Percentiles rank a stretch among this genome's conserved stretches.
These are phyloP conservation scores for Straminergon stramineum DNA, from an alignment of 225 moss, liverwort and hornwort genomes.

Conservation along the genomic window DNA sequence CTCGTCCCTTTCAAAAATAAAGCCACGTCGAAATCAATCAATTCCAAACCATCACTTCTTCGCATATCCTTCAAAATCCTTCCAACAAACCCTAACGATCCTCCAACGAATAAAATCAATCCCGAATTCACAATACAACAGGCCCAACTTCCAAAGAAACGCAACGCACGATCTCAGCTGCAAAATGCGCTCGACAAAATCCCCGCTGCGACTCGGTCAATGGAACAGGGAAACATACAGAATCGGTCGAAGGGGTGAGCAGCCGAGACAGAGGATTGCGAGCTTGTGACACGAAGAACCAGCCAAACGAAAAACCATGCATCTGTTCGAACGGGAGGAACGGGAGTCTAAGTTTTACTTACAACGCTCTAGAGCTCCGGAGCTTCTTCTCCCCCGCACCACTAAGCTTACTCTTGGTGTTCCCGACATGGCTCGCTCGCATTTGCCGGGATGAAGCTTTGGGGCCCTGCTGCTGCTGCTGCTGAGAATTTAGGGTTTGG, in stretches of 20 bases:
- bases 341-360: background rate
- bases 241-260: background rate
- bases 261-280: background rate
- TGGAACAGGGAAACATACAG: background rate
- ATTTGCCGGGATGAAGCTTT: background rate
- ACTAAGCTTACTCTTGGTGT: background rate
- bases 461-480: background rate
- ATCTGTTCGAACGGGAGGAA: background rate
- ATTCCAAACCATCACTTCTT: background rate
- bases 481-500: slow-evolving; percentile 8
- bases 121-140: background rate
- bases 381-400: background rate
- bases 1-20: background rate
- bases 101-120: background rate
- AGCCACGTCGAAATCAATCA: background rate
- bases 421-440: background rate
- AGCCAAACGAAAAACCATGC: background rate
- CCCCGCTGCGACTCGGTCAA: background rate
- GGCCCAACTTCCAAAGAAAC: background rate
- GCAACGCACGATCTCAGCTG: background rate
- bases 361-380: background rate
- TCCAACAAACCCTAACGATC: background rate
- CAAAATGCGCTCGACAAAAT: background rate
- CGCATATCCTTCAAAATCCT: background rate
- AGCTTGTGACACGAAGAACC: background rate